Evolutionary conservation across 257 asterid genomes (phyloP), one percentile per base, ranked within the genome.

Genomic region (Solanum medicagineum): DNA sequence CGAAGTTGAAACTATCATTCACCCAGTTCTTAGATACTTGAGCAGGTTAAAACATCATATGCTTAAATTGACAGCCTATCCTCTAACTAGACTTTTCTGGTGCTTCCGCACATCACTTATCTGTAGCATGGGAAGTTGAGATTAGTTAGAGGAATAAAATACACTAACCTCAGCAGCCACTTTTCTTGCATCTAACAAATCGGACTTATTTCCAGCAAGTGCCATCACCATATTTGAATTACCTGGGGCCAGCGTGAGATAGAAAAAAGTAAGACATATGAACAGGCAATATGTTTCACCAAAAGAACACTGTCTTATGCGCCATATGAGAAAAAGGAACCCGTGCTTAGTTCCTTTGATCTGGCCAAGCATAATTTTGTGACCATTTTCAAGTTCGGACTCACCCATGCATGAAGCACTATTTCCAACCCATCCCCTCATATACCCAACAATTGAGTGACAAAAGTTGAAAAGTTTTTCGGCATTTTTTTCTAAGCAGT

Each of bases 201-300:
- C 98, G 3, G 95, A 89, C 89, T 94, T 94, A 87, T 94, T 94
- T 36, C 98, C 97, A 19, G 98, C 94, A 55, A 94, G 97, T 44
- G 97, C 98, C 96, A 92, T 90, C 86, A 94, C 95, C 96, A 93
- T 93, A 86, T 94, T 94, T 16, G 93, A 86, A 87, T 90, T 94
- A 85, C 97, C 98, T 94, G 65, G 3, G 17, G 20, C 75, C 60
- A 66, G 77, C 15, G 49, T 70, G 40, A 80, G 54, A 60, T 32
- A 51, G 42, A 81, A 84, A 57, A 75, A 65, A 80, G 42, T 44
- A 79, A 60, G 44, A 68, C 15, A 77, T 8, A 15, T 53, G 65
- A 77, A 53, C 2, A 53, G 17, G n/a, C 47, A 77, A 4, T 16
- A 77, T 6, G 63, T 26, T 16, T 16, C 22, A 77, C 5, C 51